Base-by-base conservation (phyloP, 345 rosid genomes). In the Camelina neglecta region DNA sequence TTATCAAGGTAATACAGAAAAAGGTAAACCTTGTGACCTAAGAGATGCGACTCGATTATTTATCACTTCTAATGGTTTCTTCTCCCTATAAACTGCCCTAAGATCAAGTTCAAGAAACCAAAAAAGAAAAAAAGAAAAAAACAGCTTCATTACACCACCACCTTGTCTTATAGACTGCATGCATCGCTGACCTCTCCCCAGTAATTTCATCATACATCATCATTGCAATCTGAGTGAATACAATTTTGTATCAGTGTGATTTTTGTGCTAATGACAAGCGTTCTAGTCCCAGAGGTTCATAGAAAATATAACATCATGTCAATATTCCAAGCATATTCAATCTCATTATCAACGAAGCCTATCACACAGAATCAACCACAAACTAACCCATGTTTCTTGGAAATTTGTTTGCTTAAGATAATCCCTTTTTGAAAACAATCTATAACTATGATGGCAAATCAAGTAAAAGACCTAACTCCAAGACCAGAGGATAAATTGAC, bases 191-290 rank as follows among this genome's bases (percentile, higher is more conserved):
- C 72, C 77, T 71, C 80, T 60, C 82, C 86, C 69, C 33, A 82
- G 84, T 80, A 86, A 84, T 81, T 39, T 84, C 93, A 93, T 91
- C 93, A 93, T 89, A 89, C 95, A 89, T 88, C 97, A 86, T 93
- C 98, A 85, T 84, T 90, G 97, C 95, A 91, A 91, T 88, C 97
- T 89, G 98, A 84, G 86, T 80, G 84, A 85, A 89, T 80, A 87
- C 79, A 82, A 79, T 78, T 70, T 11, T 69, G 72, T 78, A 85
- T 87, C 81, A 86, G 89, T 82, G 67, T 75, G 74, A 60, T 70
- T 63, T 77, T 68, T 75, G 54, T 66, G 24, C 70, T 31, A 8
- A 72, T 66, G 69, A 11, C 63, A 29, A 50, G 35, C 16, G 51
- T 61, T 69, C 48, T 18, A 57, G 12, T 44, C 13, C 15, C 54